Evolutionary conservation across 768 basidiomycete genomes (phyloP).

Genomic region (Trametes coccinea): DNA sequence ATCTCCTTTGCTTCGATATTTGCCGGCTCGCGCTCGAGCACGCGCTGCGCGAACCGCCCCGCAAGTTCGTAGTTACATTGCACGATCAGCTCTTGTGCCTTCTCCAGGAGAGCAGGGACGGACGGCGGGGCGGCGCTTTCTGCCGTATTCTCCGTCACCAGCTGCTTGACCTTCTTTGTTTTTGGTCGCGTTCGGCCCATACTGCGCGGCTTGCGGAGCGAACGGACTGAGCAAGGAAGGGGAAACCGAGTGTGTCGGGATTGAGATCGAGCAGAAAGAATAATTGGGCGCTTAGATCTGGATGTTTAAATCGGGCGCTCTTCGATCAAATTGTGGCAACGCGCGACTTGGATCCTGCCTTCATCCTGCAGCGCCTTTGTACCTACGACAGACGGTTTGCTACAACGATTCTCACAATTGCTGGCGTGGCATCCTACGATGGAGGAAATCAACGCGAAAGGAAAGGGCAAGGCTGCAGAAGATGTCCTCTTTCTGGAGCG

Average conservation of each 20-base stretch:
- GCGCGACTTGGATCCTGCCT: conserved; percentile 8
- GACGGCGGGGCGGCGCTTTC: conserved; percentile 32
- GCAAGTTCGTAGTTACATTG: conserved; percentile 88
- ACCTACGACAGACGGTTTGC: too few species aligned
- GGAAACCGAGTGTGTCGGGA: not conserved
- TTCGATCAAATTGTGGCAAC: conserved; percentile 7
- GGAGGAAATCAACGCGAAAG: conserved; percentile 16
- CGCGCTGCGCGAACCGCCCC: conserved; percentile 64
- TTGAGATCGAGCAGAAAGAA: conserved; percentile 3
- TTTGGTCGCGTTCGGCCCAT: conserved; percentile 39
- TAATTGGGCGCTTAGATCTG: conserved; percentile 20
- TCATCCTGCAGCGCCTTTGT: not conserved
- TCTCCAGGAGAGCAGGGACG: conserved; percentile 60
- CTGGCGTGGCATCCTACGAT: conserved; percentile 3
- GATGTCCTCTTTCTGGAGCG: conserved; percentile 65
- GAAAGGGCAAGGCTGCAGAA: conserved; percentile 33
- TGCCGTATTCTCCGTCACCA: conserved; percentile 21
- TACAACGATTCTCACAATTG: too few species aligned
- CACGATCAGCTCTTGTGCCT: conserved; percentile 77
- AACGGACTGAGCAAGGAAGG: not conserved
- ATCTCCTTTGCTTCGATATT: conserved; percentile 78
- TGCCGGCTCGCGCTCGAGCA: conserved; percentile 60
- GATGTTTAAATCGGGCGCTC: not conserved
- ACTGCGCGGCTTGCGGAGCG: not conserved
- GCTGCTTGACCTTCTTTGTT: conserved; percentile 29